These are phyloP conservation scores for Ophiostoma sp. DNA, from an alignment of 2,329 filamentous ascomycete genomes.

Conservation along the genomic window DNA sequence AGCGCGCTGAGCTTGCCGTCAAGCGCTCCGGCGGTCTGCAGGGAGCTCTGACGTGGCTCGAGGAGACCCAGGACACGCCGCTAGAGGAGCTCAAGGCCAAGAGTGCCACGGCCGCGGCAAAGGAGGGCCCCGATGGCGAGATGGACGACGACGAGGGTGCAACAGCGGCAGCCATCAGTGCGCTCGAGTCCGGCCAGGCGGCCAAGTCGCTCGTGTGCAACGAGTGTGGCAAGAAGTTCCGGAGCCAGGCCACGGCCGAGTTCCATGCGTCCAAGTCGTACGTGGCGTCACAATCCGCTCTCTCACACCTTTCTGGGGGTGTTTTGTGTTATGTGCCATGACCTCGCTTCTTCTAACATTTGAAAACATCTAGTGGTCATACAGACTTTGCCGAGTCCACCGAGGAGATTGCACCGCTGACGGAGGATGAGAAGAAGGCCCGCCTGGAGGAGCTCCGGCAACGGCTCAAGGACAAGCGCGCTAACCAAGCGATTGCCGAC, in stretches of 20 bases:
- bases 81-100: constrained; percentile 71
- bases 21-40: constrained; percentile 81
- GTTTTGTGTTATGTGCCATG: background rate
- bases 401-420: constrained; percentile 86
- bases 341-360: background rate
- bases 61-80: constrained; percentile 84
- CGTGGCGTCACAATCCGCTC: constrained; percentile 33
- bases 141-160: constrained; percentile 45
- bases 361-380: constrained; percentile 61
- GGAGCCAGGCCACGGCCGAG: constrained; percentile 76
- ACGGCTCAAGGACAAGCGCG: constrained; percentile 71
- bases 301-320: background rate
- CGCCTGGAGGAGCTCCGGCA: constrained; percentile 72
- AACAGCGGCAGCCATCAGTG: constrained; percentile 55
- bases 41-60: constrained; percentile 90
- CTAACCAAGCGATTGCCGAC: constrained; percentile 67
- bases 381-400: constrained; percentile 90
- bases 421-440: constrained; percentile 86
- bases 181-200: constrained; percentile 68
- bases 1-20: constrained; percentile 78
- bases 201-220: constrained; percentile 88
- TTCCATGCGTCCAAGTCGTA: constrained; percentile 88
- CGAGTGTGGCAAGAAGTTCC: constrained; percentile 90
- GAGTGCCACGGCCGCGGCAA: constrained; percentile 27
- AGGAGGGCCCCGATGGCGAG: constrained; percentile 37